Conservation (phyloP, 1,284 basidiomycete genomes). For the Fistulina hepatica region DNA sequence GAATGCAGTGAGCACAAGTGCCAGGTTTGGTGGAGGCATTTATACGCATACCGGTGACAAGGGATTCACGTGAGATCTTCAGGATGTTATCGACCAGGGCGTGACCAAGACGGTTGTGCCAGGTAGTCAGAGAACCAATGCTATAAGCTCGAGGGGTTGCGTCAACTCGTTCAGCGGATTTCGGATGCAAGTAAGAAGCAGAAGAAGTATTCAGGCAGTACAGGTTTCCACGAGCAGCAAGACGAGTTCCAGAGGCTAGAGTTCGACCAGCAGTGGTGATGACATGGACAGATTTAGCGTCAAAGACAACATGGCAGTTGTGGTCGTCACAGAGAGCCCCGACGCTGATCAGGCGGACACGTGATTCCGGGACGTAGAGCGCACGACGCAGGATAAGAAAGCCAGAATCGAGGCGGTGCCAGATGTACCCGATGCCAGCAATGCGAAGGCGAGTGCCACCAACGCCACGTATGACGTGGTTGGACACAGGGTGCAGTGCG, state of each 20-base stretch:
- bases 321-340: conserved; percentile 4
- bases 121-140: conserved; percentile 19
- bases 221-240: no score
- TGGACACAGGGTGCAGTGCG: neutral
- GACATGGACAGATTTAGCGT: no score
- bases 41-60: conserved; percentile 24
- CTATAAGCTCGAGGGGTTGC: no score
- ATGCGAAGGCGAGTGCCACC: conserved; percentile 3
- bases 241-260: no score
- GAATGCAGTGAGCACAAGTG: conserved; percentile 18
- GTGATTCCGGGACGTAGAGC: conserved; percentile 4
- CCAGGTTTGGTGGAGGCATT: conserved; percentile 14
- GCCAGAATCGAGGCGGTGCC: neutral
- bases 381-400: neutral
- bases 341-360: conserved; percentile 4
- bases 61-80: conserved; percentile 18
- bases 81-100: conserved; percentile 18
- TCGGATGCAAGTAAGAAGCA: no score
- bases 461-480: conserved; percentile 4
- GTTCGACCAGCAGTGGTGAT: no score
- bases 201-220: no score
- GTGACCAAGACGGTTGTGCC: conserved; percentile 25
- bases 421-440: conserved; percentile 1
- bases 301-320: no score
- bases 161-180: neutral